Evolutionary conservation across 768 basidiomycete genomes (phyloP), one percentile per base, ranked within the genome.

Genomic region (Macrolepiota fuliginosa): DNA sequence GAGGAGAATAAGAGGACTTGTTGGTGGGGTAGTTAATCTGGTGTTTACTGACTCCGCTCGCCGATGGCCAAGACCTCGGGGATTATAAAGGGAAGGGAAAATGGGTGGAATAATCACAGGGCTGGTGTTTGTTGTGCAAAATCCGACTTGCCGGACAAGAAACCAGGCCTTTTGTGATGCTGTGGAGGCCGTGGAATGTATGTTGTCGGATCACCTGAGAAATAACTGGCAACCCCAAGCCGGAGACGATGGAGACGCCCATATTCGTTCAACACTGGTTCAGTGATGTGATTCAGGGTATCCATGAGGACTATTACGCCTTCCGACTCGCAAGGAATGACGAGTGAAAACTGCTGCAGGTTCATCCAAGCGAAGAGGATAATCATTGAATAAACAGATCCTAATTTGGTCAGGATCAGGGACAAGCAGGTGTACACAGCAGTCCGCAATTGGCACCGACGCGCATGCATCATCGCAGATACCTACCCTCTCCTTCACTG

Each of bases 361-460:
- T 45, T 40, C 6, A 17, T 40, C 39, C 39, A 17, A 40, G 6
- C 15, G 39, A 40, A 40, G 42, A n/a, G 42, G 42, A 45, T 7
- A 19, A 45, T 45, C 17, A 19, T 45, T 45, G 17, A 32, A 45
- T 15, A 19, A 45, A 45, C n/a, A 19, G 17, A n/a, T 17, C 19
- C 42, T 19, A 45, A 19, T 45, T 45, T 12, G 11, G 22, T 39
- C 53, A 22, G 36, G 9, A 15, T 13, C 36, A 54, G 22, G 53
- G 47, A 19, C 50, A 53, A 53, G 50, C 58, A 52, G 4, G 53
- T 13, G 36, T 45, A 61, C 59, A 61, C 59, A 60, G 40, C 22
- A n/a, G 32, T 19, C 17, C 40, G 27, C 25, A 60, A 60, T 27
- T 60, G 51, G 58, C 58, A 51, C 58, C 51, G 50, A 57, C n/a